Conservation (phyloP, 345 rosid genomes). For the Gossypium sturtianum region DNA sequence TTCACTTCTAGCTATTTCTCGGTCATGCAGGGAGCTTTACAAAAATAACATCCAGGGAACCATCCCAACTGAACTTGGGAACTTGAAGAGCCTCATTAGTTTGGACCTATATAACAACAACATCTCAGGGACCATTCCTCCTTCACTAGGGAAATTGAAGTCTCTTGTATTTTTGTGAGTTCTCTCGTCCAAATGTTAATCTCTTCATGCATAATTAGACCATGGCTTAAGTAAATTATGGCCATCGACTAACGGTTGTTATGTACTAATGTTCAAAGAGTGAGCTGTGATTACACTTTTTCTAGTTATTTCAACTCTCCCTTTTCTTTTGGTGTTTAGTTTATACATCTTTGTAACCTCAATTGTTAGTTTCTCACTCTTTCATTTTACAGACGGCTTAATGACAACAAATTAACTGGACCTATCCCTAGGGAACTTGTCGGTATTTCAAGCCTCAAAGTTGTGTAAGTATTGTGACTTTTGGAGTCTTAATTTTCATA, state of each 20-base stretch:
- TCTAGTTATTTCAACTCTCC: neutral
- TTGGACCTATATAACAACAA: constrained; percentile 93
- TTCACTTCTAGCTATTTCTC: constrained; percentile 1
- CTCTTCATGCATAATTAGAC: neutral
- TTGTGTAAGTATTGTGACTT: constrained; percentile 43
- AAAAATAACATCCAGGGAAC: constrained; percentile 83
- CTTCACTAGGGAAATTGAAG: constrained; percentile 71
- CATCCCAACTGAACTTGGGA: constrained; percentile 76
- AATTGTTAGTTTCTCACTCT: neutral
- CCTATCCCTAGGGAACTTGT: constrained; percentile 57
- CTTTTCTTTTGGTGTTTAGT: neutral
- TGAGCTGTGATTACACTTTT: neutral
- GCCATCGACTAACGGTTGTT: neutral
- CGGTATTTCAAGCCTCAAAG: constrained; percentile 61
- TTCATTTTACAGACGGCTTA: constrained; percentile 48
- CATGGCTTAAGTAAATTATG: neutral
- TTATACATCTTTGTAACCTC: neutral
- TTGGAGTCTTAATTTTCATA: neutral
- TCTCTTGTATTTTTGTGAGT: constrained; percentile 91
- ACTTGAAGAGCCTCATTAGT: constrained; percentile 85
- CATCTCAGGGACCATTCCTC: constrained; percentile 73
- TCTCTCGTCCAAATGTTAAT: neutral
- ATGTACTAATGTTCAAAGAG: neutral
- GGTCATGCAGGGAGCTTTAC: constrained; percentile 71
- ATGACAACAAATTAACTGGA: constrained; percentile 55